Base-by-base conservation (phyloP, 129 eudicot genomes). In the Gnaphalium uliginosum region DNA sequence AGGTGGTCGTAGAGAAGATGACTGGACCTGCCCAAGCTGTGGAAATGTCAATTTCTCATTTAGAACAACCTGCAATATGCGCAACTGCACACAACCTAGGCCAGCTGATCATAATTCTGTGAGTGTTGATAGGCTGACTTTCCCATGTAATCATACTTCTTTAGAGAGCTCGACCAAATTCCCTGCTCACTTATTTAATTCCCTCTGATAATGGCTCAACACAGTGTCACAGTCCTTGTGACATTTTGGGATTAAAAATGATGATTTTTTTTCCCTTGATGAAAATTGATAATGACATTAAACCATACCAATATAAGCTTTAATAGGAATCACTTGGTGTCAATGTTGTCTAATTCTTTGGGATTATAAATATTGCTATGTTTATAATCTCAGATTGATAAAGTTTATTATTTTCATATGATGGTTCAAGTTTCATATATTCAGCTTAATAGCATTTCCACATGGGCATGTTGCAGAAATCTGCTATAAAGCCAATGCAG, bases 1-100 rank as follows among this genome's bases (percentile, higher is more conserved):
- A 91, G 97, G 97, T 77, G 96, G 92, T 23, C 92, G 96, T 29
- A 86, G 97, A 81, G 97, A 91, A 76, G 97, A 91, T 83, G 97
- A 91, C 76, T 91, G 97, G 97, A 91, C 92, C 70, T 91, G 97
- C 70, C 92, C 97, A 41, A 84, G 92, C 74, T 92, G 97, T 76
- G 97, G 96, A 70, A 92, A 92, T 83, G 96, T 92, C 83, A 92
- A 89, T 68, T 92, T 92, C 60, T 92, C 96, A 2, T 92, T 92
- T 60, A 85, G 96, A 76, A 92, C 96, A 51, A 92, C 96, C 6
- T 92, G 97, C 79, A 92, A 92, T 73, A 92, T 92, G 97, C 96
- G 97, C 26, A 92, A 85, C 75, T 92, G 97, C 76, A 89, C 97
- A 22, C 97, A 92, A 78, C 84, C 97, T 26, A 81, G 97, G 68